phyloP scores from a whole-genome alignment of 139 green algal species.

The Axilococcus clingmanii region DNA sequence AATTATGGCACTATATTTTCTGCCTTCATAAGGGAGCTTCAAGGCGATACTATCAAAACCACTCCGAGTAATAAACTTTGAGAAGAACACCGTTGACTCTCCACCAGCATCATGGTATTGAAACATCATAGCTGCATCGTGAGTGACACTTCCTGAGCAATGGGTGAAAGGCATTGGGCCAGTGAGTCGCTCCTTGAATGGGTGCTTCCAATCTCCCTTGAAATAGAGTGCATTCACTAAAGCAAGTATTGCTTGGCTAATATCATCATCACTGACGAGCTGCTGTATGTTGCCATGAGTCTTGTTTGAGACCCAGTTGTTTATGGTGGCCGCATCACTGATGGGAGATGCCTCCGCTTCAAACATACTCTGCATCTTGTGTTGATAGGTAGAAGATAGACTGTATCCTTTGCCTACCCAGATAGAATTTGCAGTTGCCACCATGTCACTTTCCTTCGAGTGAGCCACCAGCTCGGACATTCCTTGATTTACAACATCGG shows the following conservation, averaged over 20 bases:
- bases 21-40: conserved; percentile 17
- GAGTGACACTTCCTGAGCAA: not conserved
- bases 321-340: conserved; percentile 2
- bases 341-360: conserved; percentile 1
- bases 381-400: conserved; percentile 1
- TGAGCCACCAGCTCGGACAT: not conserved
- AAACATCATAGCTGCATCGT: conserved; percentile 13
- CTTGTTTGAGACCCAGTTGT: conserved; percentile 14
- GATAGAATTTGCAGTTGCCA: conserved; percentile 12
- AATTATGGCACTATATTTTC: conserved; percentile 10
- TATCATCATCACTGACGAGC: conserved; percentile 14
- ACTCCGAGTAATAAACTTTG: not conserved
- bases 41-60: conserved; percentile 2
- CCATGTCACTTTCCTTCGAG: conserved; percentile 3
- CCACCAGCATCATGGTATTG: conserved; percentile 9
- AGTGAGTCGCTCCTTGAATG: conserved; percentile 21
- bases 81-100: too few relatives aligned
- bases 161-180: conserved; percentile 8
- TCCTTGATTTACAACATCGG: not conserved
- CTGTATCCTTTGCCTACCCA: conserved; percentile 2
- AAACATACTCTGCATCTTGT: not conserved
- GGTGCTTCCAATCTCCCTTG: conserved; percentile 21
- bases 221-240: conserved; percentile 31
- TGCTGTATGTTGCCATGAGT: conserved; percentile 18
- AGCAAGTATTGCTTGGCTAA: conserved; percentile 6